phyloP scores from a whole-genome alignment of 78 protist species.

The Polysphondylium violaceum region DNA sequence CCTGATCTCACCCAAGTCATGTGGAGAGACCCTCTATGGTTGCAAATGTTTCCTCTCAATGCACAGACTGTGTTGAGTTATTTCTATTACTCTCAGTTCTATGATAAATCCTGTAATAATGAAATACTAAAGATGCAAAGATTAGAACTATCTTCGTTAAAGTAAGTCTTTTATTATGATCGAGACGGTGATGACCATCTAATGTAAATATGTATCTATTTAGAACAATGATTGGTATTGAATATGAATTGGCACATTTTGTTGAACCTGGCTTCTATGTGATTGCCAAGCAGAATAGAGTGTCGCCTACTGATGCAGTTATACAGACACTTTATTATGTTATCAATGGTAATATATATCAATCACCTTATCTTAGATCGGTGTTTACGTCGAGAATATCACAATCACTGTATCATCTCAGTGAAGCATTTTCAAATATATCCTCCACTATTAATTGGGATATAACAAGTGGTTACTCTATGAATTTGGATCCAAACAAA shows the following conservation, averaged over 20 bases:
- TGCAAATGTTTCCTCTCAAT: conserved; percentile 43
- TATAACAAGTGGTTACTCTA: conserved; percentile 38
- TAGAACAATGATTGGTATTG: conserved; percentile 70
- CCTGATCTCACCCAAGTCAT: conserved; percentile 58
- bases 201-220: background rate
- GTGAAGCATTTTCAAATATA: conserved; percentile 33
- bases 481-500: conserved; percentile 21
- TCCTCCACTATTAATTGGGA: conserved; percentile 43
- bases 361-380: conserved; percentile 36
- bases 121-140: conserved; percentile 75
- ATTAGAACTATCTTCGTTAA: conserved; percentile 59
- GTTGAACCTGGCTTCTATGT: conserved; percentile 31
- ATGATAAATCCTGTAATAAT: conserved; percentile 69
- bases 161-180: background rate
- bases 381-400: conserved; percentile 41
- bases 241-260: conserved; percentile 25
- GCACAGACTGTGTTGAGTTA: conserved; percentile 7
- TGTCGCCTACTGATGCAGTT: conserved; percentile 25
- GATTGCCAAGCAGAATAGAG: conserved; percentile 53
- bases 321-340: conserved; percentile 40
- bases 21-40: conserved; percentile 77
- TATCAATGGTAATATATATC: conserved; percentile 59
- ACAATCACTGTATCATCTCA: conserved; percentile 54
- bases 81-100: conserved; percentile 59
- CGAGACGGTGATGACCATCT: background rate